Conservation (phyloP, 2,329 filamentous ascomycete genomes). For the Zymoseptoria pseudotritici region DNA sequence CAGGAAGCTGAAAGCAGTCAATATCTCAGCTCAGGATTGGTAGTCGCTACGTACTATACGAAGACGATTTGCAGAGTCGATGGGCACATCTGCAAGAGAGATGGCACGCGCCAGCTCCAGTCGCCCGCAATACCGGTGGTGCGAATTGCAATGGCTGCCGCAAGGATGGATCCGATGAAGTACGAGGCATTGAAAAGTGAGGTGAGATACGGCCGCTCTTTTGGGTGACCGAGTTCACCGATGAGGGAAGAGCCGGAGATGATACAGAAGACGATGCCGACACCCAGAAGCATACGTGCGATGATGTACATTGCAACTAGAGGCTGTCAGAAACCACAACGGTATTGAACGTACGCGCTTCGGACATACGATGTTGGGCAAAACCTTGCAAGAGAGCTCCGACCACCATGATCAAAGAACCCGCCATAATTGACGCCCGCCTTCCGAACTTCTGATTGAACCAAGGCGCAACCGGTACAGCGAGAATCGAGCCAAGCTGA, state of each 20-base stretch:
- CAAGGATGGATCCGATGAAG: conserved; percentile 21
- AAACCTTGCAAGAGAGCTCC: conserved; percentile 52
- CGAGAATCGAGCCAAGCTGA: conserved; percentile 52
- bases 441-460: conserved; percentile 51
- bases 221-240: conserved; percentile 14
- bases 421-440: conserved; percentile 50
- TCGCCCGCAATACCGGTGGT: conserved; percentile 13
- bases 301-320: conserved; percentile 51
- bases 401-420: conserved; percentile 47
- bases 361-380: conserved; percentile 27
- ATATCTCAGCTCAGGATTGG: not conserved
- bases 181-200: conserved; percentile 18
- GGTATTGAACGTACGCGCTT: not conserved
- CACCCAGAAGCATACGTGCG: conserved; percentile 52
- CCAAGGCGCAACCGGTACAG: conserved; percentile 51
- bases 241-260: conserved; percentile 12
- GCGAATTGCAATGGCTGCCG: conserved; percentile 18
- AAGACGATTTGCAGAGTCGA: conserved; percentile 18
- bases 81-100: conserved; percentile 17
- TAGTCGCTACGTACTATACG: conserved; percentile 3
- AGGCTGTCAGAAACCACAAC: not conserved
- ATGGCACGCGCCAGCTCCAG: conserved; percentile 22
- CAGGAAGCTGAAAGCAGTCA: conserved; percentile 7
- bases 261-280: conserved; percentile 53
- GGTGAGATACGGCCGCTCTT: conserved; percentile 16